Conservation (phyloP, 2,329 filamentous ascomycete species). For the Podosphaera xanthii region DNA sequence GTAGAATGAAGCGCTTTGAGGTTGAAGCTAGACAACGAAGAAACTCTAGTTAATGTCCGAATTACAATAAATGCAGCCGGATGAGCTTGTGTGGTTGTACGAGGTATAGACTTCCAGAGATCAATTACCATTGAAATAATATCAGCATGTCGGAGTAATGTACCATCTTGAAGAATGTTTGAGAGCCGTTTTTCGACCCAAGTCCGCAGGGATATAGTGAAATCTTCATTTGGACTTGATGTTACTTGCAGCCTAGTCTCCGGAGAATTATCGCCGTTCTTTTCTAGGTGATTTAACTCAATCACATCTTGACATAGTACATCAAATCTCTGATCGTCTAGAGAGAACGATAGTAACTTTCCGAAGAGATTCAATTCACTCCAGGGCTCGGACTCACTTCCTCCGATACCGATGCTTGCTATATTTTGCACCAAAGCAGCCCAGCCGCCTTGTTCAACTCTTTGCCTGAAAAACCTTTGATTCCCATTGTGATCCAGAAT, state of each 20-base stretch:
- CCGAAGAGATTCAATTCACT: conserved; percentile 56
- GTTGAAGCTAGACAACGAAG: conserved; percentile 48
- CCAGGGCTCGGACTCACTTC: conserved; percentile 43
- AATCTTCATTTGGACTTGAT: conserved; percentile 4
- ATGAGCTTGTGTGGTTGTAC: conserved; percentile 21
- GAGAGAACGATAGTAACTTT: conserved; percentile 54
- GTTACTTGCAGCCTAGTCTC: conserved; percentile 7
- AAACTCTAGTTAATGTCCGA: conserved; percentile 16
- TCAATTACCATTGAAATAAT: conserved; percentile 38
- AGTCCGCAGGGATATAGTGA: conserved; percentile 10
- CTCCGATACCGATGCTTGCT: conserved; percentile 40
- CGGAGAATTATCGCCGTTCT: conserved; percentile 15
- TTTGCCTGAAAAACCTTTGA: conserved; percentile 60
- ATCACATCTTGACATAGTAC: conserved; percentile 34
- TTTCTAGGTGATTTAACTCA: conserved; percentile 16
- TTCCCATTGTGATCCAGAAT: conserved; percentile 69
- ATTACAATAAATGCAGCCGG: conserved; percentile 41
- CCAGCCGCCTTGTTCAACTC: conserved; percentile 60
- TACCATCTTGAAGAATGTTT: conserved; percentile 26
- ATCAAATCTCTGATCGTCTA: conserved; percentile 56
- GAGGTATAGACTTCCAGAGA: conserved; percentile 39
- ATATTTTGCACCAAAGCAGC: conserved; percentile 50
- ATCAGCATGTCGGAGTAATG: conserved; percentile 34
- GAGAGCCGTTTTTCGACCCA: conserved; percentile 20
- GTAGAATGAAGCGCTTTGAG: conserved; percentile 48